Conservation (phyloP, 2,329 filamentous ascomycete species). For the Colletotrichum graminicola region DNA sequence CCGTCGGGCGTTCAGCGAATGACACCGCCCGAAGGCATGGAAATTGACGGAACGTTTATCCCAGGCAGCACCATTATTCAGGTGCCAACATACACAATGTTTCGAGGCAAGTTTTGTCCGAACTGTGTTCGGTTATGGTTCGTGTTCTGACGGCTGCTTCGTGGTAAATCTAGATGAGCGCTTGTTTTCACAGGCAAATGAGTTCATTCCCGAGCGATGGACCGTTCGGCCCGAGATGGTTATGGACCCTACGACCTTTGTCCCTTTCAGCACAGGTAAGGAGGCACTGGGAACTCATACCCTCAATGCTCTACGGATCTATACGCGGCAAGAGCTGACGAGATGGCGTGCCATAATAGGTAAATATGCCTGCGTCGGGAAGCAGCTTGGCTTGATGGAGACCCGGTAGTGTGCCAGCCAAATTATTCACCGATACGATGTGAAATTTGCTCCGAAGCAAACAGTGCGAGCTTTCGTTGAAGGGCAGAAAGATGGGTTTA, state of each 20-base stretch:
- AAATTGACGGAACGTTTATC: constrained; percentile 50
- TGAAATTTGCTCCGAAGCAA: constrained; percentile 32
- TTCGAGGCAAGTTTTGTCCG: constrained; percentile 39
- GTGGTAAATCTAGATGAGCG: constrained; percentile 34
- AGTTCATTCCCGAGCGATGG: constrained; percentile 47
- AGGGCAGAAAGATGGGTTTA: constrained; percentile 39
- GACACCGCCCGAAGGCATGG: constrained; percentile 54
- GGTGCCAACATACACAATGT: constrained; percentile 47
- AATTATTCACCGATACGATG: constrained; percentile 37
- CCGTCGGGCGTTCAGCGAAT: constrained; percentile 51
- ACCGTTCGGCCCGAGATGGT: constrained; percentile 42
- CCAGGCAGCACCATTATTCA: constrained; percentile 53
- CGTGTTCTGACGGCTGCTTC: constrained; percentile 19
- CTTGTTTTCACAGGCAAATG: constrained; percentile 44
- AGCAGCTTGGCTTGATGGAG: constrained; percentile 53
- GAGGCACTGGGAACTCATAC: constrained; percentile 25
- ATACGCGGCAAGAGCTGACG: neutral
- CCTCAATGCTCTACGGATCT: neutral
- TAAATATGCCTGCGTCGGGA: constrained; percentile 52
- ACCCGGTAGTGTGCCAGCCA: constrained; percentile 43
- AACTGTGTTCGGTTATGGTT: too few relatives aligned
- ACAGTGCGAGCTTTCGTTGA: constrained; percentile 21
- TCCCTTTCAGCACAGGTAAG: constrained; percentile 48
- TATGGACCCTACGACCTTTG: constrained; percentile 45
- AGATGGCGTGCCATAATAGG: constrained; percentile 44